Evolutionary conservation across 768 basidiomycete genomes (phyloP), one percentile per base, ranked within the genome.

Genomic region (Chalciporus sphaerocephalus): DNA sequence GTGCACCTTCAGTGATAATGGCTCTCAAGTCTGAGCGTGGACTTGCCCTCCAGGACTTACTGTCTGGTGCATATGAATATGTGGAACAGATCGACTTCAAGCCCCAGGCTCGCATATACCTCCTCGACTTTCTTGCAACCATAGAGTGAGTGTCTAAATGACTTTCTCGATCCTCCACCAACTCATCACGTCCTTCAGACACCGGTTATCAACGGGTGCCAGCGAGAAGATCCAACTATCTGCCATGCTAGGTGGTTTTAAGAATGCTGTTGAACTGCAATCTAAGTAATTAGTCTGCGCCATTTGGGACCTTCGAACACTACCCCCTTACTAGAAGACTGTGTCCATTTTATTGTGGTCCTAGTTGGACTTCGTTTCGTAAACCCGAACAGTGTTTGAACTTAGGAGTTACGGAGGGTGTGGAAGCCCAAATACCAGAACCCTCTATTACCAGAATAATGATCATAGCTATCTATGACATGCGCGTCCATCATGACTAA

Each of bases 141-240:
- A 87, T 82, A 43, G 96, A 99, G 94, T 97, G 64, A 61, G 90
- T 74, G 2, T 13, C 34, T 7, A 30, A 33, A 33, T 32, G 6
- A 25, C 0, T 38, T 3, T 36, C 5, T 20, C 16, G 18, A 24
- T 40, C 40, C 28, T 13, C 24, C 12, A 12, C 39, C 27, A 27
- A 50, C 15, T 44, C n/a, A 18, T 15, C n/a, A 40, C 35, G 12
- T 51, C 17, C 22, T 35, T 37, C 35, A 98, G 95, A 64, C 85
- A 97, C 64, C 81, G 95, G 36, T 68, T 98, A 7, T 92, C 93
- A 1, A 84, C 93, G 0, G 96, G 96, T 1, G 93, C 87, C 1
- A 94, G 72, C 53, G 96, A 99, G 66, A 97, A 92, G 60, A 82
- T 99, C 42, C 96, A 98, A 60, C 62, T 98, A 41, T 92, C 92